A percentile compares a stretch with the other conserved stretches of the same genome.
Conservation (phyloP, 768 basidiomycete species). For the Tricholoma bakamatsutake region DNA sequence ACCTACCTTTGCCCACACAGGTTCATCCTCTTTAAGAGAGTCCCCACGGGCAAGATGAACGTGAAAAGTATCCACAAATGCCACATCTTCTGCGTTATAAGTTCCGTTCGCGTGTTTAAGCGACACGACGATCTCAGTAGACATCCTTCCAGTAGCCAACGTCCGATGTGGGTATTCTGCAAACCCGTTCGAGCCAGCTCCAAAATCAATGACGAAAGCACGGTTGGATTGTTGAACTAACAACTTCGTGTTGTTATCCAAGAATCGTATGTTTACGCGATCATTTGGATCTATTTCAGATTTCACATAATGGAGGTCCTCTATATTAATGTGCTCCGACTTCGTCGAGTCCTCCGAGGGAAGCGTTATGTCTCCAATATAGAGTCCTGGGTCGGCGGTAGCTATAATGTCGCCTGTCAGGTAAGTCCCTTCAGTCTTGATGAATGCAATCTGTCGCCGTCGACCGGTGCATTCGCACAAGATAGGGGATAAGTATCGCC, state of each 20-base stretch:
- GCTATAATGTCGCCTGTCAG: constrained; percentile 63
- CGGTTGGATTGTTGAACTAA: constrained; percentile 52
- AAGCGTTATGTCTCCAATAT: constrained; percentile 53
- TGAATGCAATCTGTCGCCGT: constrained; percentile 50
- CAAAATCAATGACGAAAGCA: constrained; percentile 48
- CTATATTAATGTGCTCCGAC: constrained; percentile 30
- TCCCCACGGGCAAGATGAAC: constrained; percentile 50
- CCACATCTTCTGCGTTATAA: constrained; percentile 34
- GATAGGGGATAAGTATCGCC: constrained; percentile 58
- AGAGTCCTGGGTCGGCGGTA: constrained; percentile 57
- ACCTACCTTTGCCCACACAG: constrained; percentile 65
- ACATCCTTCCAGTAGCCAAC: constrained; percentile 51
- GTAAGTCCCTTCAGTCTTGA: constrained; percentile 54
- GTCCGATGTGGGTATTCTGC: constrained; percentile 44
- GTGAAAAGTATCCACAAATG: constrained; percentile 67
- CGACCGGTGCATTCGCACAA: constrained; percentile 41
- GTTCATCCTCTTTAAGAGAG: constrained; percentile 31
- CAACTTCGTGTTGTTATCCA: constrained; percentile 46
- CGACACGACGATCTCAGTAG: constrained; percentile 48
- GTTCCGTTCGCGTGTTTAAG: constrained; percentile 16
- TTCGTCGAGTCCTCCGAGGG: constrained; percentile 26
- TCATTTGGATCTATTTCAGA: constrained; percentile 43
- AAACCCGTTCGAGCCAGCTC: constrained; percentile 34
- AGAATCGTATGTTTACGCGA: constrained; percentile 47
- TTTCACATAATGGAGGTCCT: constrained; percentile 44